Evolutionary conservation across 192 early-diverging fungal genomes (phyloP).

Genomic region (Coemansia sp.): DNA sequence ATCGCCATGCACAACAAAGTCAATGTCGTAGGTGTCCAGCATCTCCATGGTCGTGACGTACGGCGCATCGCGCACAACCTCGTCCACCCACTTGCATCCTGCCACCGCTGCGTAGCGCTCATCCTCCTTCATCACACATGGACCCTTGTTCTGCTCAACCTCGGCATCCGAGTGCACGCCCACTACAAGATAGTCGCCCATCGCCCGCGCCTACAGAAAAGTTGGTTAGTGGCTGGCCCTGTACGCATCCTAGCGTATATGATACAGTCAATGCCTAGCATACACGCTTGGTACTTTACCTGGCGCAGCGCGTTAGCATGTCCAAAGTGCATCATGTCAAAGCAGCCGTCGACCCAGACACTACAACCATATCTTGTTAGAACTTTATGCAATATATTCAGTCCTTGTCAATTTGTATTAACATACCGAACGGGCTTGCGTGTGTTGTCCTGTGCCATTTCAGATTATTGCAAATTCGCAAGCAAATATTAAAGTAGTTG

Average conservation of each 20-base stretch:
- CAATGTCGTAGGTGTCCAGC: constrained; percentile 83
- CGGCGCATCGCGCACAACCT: constrained; percentile 89
- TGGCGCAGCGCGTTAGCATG: constrained; percentile 96
- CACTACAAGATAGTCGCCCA: constrained; percentile 93
- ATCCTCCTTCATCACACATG: constrained; percentile 94
- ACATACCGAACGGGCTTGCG: constrained; percentile 55
- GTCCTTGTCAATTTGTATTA: background rate
- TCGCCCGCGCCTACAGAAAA: constrained; percentile 74
- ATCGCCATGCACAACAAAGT: constrained; percentile 96
- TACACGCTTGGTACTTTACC: constrained; percentile 48
- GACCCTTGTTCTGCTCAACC: constrained; percentile 92
- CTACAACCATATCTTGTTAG: constrained; percentile 18
- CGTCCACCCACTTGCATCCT: constrained; percentile 96
- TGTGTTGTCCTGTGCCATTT: constrained; percentile 15
- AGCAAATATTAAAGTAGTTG: background rate
- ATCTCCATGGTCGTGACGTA: constrained; percentile 87
- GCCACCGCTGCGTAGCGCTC: constrained; percentile 95
- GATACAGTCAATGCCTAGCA: background rate
- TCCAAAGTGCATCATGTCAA: constrained; percentile 96
- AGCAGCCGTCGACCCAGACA: constrained; percentile 93
- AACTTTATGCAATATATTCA: background rate
- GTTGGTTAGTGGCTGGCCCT: background rate
- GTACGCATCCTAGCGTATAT: background rate
- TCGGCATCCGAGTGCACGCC: constrained; percentile 95
- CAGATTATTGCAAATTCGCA: constrained; percentile 4